Conservation (phyloP, 192 early-diverging fungal genomes). For the Coemansia umbellata region DNA sequence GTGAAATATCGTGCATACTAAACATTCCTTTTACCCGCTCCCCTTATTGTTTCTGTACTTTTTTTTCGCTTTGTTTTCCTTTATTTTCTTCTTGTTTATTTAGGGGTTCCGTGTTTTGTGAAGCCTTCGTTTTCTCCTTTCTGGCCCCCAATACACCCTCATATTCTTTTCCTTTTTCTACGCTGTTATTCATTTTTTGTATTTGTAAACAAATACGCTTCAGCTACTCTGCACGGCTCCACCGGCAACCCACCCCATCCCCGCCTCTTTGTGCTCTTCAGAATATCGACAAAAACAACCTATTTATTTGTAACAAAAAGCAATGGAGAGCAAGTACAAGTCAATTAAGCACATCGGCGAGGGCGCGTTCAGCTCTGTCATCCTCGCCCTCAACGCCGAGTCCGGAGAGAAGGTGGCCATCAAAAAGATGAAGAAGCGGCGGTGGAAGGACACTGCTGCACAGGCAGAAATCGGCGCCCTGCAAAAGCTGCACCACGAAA, state of each 20-base stretch:
- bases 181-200: slow-evolving; percentile 1
- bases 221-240: too few relatives aligned
- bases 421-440: slow-evolving; percentile 57
- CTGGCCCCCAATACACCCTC: not conserved
- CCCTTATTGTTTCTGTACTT: too few relatives aligned
- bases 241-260: too few relatives aligned
- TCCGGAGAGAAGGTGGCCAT: slow-evolving; percentile 52
- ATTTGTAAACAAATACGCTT: slow-evolving; percentile 3
- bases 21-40: not conserved
- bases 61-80: not conserved
- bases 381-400: slow-evolving; percentile 43
- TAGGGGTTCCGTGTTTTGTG: not conserved
- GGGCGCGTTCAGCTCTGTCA: slow-evolving; percentile 54
- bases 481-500: slow-evolving; percentile 61
- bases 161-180: not conserved
- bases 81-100: slow-evolving; percentile 12
- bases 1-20: too few relatives aligned
- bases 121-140: not conserved
- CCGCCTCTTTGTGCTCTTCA: too few relatives aligned
- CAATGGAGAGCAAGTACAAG: slow-evolving; percentile 52
- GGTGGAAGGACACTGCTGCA: slow-evolving; percentile 55
- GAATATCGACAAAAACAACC: slow-evolving; percentile 5
- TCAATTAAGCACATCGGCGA: slow-evolving; percentile 49
- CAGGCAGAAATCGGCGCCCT: slow-evolving; percentile 48
- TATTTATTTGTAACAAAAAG: too few relatives aligned